Conservation (phyloP, 2,329 filamentous ascomycete genomes). For the Acrodontium crateriforme region DNA sequence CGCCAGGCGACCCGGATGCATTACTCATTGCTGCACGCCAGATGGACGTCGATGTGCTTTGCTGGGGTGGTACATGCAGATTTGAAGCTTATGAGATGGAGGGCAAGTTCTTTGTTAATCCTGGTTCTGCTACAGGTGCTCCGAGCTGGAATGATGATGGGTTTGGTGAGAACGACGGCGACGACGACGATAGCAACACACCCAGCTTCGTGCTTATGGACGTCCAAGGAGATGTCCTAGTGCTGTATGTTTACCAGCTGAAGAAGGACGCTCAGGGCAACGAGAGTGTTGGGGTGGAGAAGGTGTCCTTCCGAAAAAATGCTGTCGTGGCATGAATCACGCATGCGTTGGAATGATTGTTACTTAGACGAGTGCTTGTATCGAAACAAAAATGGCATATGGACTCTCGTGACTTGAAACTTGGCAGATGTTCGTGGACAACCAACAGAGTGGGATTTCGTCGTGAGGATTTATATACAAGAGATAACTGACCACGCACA, state of each 20-base stretch:
- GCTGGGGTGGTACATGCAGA: slow-evolving; percentile 56
- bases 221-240: slow-evolving; percentile 91
- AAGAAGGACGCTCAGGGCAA: slow-evolving; percentile 38
- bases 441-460: too few relatives aligned
- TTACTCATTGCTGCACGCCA: slow-evolving; percentile 54
- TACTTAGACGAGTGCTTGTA: background rate
- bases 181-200: slow-evolving; percentile 49
- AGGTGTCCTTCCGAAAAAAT: slow-evolving; percentile 42
- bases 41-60: slow-evolving; percentile 56
- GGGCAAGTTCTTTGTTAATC: slow-evolving; percentile 58
- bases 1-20: slow-evolving; percentile 52
- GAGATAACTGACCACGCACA: too few relatives aligned
- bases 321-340: slow-evolving; percentile 2
- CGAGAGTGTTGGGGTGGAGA: slow-evolving; percentile 42
- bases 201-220: slow-evolving; percentile 98
- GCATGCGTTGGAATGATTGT: background rate
- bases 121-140: slow-evolving; percentile 53
- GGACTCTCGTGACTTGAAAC: background rate
- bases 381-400: background rate
- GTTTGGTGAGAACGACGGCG: slow-evolving; percentile 23
- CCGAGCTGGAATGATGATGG: slow-evolving; percentile 41
- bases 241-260: slow-evolving; percentile 75
- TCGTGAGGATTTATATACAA: too few relatives aligned
- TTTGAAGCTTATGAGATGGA: slow-evolving; percentile 62
- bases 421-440: background rate